Conservation (phyloP, 1,284 basidiomycete species). For the Takashimella koratensis region DNA sequence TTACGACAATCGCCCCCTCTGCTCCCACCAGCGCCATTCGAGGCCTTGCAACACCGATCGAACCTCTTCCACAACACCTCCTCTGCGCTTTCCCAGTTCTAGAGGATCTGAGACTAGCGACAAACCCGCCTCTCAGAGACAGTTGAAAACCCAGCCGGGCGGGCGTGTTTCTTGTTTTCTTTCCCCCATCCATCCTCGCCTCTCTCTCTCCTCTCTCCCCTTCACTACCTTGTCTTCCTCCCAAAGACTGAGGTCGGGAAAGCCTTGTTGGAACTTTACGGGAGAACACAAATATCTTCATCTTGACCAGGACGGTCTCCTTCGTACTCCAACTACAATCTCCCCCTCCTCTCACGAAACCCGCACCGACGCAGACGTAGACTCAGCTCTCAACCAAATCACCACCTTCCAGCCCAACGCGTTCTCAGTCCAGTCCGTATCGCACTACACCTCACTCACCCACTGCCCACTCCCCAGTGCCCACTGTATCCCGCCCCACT, state of each 20-base stretch:
- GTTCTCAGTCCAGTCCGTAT: not conserved
- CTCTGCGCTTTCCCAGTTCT: not conserved
- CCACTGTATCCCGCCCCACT: not conserved
- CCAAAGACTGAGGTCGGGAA: too few species aligned
- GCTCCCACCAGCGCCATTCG: too few species aligned
- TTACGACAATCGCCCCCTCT: too few species aligned
- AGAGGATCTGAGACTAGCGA: not conserved
- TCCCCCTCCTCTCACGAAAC: not conserved
- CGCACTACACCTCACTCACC: not conserved
- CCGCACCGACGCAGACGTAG: not conserved
- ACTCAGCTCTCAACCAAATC: not conserved
- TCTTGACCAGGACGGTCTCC: not conserved
- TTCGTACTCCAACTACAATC: not conserved
- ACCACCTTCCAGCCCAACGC: not conserved
- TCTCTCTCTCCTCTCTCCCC: too few species aligned
- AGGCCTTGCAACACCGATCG: too few species aligned
- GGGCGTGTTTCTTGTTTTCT: not conserved
- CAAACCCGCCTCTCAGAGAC: not conserved
- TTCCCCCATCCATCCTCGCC: not conserved
- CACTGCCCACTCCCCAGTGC: not conserved
- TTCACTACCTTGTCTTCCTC: too few species aligned
- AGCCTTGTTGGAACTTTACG: not conserved
- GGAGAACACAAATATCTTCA: not conserved
- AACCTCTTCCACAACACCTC: too few species aligned
- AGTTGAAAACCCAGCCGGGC: not conserved